Evolutionary conservation across 2,329 filamentous ascomycete genomes (phyloP), one percentile per base, ranked within the genome.

Genomic region (Colletotrichum salicis): DNA sequence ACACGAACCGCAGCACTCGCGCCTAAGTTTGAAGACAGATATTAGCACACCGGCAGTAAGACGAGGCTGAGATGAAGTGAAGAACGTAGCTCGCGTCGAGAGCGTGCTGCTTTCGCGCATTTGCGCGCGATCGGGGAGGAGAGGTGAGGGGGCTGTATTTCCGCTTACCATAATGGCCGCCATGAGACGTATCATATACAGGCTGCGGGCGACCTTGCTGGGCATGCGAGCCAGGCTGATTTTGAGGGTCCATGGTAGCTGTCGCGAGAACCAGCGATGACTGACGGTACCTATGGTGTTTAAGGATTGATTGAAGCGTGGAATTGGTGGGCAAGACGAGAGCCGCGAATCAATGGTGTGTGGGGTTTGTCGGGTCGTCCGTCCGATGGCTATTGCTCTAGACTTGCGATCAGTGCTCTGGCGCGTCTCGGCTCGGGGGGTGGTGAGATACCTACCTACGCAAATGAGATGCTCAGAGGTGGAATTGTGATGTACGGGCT

Each of bases 111-210:
- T n/a, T 35, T 61, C 27, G n/a, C 57, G 59, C 51, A 22, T 48
- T 48, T 12, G 45, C 15, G 60, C 65, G 29, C 48, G 29, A 29
- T 27, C n/a, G 22, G 48, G 22, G 13, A 52, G 33, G 65, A 52
- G 13, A 71, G 73, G 74, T 81, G 24, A 27, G 31, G 29, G 52
- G 31, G 8, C 5, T 52, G 45, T 35, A 13, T 54, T 37, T n/a
- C 27, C 37, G 15, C 87, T 83, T 84, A 94, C 93, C 92, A 84
- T 94, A 95, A 82, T 95, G 93, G 64, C 93, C 93, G 73, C 92
- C 93, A 79, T 93, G 90, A 76, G 85, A 87, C 62, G 90, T 90
- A 82, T 95, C 92, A 81, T 95, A 95, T n/a, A 89, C 87, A 19
- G 90, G 90, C 77, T 89, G 86, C 75, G 88, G 85, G 75, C 89